Percentiles rank a stretch among this genome's conserved stretches.
These are phyloP conservation scores for Sphagnum magellanicum DNA, from an alignment of 228 moss, liverwort and hornwort genomes.

Conservation along the genomic window DNA sequence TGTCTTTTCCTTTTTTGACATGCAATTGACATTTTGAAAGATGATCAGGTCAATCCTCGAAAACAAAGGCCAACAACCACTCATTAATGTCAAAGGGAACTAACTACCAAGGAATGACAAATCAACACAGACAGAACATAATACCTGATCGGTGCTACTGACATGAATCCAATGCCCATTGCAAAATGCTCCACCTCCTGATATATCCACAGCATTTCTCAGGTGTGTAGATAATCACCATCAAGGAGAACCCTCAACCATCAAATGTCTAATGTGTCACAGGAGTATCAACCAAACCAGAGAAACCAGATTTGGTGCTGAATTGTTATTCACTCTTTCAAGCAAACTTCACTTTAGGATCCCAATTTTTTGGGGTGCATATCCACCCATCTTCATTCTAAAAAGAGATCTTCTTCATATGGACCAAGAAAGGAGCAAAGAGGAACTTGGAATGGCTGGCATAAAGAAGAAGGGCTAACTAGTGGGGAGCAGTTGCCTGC, in stretches of 20 bases:
- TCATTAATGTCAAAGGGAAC: too few relatives aligned
- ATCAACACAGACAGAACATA: too few relatives aligned
- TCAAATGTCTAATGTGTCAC: background rate
- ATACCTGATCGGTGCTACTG: slow-evolving; percentile 73
- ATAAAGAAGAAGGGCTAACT: slow-evolving; percentile 34
- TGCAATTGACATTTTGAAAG: too few relatives aligned
- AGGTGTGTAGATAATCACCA: background rate
- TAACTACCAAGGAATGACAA: too few relatives aligned
- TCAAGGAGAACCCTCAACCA: background rate
- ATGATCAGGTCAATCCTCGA: too few relatives aligned
- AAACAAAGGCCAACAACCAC: too few relatives aligned
- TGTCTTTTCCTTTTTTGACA: too few relatives aligned
- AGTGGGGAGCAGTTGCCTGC: slow-evolving; percentile 61
- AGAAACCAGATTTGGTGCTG: too few relatives aligned
- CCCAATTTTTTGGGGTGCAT: background rate
- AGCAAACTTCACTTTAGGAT: background rate
- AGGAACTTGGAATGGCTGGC: slow-evolving; percentile 5
- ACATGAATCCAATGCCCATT: slow-evolving; percentile 84
- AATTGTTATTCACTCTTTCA: too few relatives aligned
- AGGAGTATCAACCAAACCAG: too few relatives aligned
- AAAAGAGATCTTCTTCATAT: too few relatives aligned
- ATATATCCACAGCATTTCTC: slow-evolving; percentile 1
- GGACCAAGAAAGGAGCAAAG: background rate
- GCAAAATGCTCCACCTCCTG: slow-evolving; percentile 95
- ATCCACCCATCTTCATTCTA: too few relatives aligned